Conservation (phyloP, 1,284 basidiomycete genomes). For the Fomitopsis pinicola region DNA sequence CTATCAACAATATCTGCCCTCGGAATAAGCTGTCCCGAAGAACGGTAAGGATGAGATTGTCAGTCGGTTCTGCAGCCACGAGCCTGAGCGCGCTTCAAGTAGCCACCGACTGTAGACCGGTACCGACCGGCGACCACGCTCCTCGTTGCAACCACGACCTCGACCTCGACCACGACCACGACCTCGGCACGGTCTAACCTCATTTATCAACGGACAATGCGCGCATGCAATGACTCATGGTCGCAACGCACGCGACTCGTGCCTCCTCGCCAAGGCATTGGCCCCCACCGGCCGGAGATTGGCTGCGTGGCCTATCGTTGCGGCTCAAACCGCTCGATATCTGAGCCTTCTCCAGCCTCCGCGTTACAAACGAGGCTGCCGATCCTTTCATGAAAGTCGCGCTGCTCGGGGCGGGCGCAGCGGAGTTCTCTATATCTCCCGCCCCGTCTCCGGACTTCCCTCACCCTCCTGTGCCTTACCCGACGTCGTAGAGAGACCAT, state of each 20-base stretch:
- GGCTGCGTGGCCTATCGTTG: neutral
- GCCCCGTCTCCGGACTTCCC: neutral
- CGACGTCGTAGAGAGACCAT: neutral
- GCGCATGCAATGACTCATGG: neutral
- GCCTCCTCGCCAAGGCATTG: neutral
- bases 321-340: neutral
- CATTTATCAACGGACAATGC: neutral
- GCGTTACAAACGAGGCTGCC: neutral
- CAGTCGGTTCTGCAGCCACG: too few species aligned
- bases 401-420: neutral
- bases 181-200: neutral
- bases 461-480: neutral
- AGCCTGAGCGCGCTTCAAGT: neutral
- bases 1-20: too few species aligned
- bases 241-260: neutral
- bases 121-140: too few species aligned
- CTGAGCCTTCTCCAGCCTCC: neutral
- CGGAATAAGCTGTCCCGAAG: too few species aligned
- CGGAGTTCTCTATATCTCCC: neutral
- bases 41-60: too few species aligned
- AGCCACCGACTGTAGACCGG: neutral
- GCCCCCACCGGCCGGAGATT: neutral
- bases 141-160: constrained; percentile 1
- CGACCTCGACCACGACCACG: neutral
- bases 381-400: constrained; percentile 3